phyloP scores from a whole-genome alignment of 306 rosid species.

The Corylus americana region DNA sequence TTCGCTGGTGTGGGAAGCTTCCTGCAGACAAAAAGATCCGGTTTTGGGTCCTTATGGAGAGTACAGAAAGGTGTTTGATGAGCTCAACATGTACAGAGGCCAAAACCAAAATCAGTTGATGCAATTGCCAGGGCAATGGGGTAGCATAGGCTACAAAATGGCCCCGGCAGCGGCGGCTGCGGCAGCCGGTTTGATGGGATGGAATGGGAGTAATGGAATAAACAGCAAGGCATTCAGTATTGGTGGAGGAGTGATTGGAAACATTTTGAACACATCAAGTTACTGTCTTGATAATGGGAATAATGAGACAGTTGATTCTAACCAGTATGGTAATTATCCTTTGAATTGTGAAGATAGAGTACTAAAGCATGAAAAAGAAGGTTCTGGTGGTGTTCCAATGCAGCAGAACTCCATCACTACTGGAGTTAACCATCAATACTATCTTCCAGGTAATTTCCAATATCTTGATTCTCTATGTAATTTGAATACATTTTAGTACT shows the following conservation, averaged over 20 bases:
- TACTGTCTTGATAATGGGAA: slow-evolving; percentile 31
- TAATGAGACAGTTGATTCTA: slow-evolving; percentile 41
- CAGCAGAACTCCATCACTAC: slow-evolving; percentile 31
- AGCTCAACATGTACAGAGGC: slow-evolving; percentile 40
- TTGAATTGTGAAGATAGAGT: slow-evolving; percentile 35
- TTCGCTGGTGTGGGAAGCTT: slow-evolving; percentile 83
- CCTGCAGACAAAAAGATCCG: slow-evolving; percentile 74
- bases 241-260: slow-evolving; percentile 24
- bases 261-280: slow-evolving; percentile 25
- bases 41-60: slow-evolving; percentile 69
- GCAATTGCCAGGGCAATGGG: slow-evolving; percentile 39
- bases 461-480: neutral
- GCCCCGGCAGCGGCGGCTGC: slow-evolving; percentile 4
- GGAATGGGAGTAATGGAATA: slow-evolving; percentile 33
- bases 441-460: slow-evolving; percentile 41
- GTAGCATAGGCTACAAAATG: slow-evolving; percentile 20
- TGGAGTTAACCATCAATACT: slow-evolving; percentile 39
- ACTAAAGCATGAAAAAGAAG: slow-evolving; percentile 38
- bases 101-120: slow-evolving; percentile 30
- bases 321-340: slow-evolving; percentile 35
- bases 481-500: too few relatives aligned
- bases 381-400: slow-evolving; percentile 32
- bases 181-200: slow-evolving; percentile 30
- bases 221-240: slow-evolving; percentile 12
- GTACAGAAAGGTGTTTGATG: slow-evolving; percentile 46